These are phyloP conservation scores for Rhododendron molle DNA, from an alignment of 148 eudicot species.

Conservation along the genomic window DNA sequence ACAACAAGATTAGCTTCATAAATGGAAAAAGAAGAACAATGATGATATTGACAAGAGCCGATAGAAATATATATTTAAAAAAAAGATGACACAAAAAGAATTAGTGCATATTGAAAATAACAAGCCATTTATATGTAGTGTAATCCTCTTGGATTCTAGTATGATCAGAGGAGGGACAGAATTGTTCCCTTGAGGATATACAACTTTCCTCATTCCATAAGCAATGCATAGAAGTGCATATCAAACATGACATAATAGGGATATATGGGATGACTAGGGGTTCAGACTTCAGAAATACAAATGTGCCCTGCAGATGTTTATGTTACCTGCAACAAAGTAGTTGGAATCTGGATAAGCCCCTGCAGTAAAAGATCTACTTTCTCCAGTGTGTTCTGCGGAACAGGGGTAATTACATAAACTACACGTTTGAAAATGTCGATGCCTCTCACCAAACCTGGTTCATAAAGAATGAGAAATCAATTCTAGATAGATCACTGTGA, in stretches of 20 bases:
- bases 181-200: background rate
- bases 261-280: background rate
- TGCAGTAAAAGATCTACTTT: slow-evolving; percentile 73
- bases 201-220: background rate
- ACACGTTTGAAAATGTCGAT: slow-evolving; percentile 49
- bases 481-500: background rate
- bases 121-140: background rate
- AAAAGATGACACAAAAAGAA: background rate
- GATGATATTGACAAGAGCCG: background rate
- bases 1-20: background rate
- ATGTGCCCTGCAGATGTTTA: background rate
- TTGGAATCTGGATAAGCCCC: slow-evolving; percentile 77
- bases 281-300: background rate
- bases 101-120: background rate
- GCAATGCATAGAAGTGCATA: background rate
- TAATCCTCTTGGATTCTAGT: background rate
- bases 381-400: slow-evolving; percentile 52
- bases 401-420: slow-evolving; percentile 73
- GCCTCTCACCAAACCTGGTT: slow-evolving; percentile 69
- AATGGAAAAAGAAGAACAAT: background rate
- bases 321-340: slow-evolving; percentile 67
- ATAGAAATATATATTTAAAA: background rate
- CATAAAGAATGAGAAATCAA: slow-evolving; percentile 12
- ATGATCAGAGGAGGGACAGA: background rate
- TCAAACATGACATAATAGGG: background rate